phyloP scores from a whole-genome alignment of 2,329 filamentous ascomycete species.

The Xylariaceae sp. region DNA sequence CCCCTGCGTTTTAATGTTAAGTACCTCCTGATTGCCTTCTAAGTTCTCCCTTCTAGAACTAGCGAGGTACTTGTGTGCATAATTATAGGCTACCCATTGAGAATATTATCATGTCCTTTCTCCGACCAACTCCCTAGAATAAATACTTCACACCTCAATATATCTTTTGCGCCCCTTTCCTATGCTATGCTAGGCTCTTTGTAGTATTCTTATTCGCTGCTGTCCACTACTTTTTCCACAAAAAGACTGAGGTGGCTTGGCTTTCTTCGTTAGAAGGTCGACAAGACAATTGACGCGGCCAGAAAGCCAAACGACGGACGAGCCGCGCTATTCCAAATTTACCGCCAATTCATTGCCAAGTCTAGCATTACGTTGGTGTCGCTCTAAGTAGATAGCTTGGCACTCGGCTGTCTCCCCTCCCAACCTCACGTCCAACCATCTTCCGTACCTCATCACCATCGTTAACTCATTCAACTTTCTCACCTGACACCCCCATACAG shows the following conservation, averaged over 20 bases:
- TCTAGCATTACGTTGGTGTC: constrained; percentile 28
- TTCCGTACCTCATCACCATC: constrained; percentile 9
- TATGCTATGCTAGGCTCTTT: constrained; percentile 13
- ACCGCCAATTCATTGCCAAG: constrained; percentile 19
- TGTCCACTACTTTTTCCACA: too few relatives aligned
- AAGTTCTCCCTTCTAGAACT: too few relatives aligned
- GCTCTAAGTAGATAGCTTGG: constrained; percentile 19
- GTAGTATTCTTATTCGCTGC: constrained; percentile 17
- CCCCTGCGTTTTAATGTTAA: background rate
- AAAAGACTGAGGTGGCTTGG: too few relatives aligned
- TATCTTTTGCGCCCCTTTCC: constrained; percentile 7
- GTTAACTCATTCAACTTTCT: constrained; percentile 14
- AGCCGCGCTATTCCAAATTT: constrained; percentile 26
- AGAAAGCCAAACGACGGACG: constrained; percentile 4
- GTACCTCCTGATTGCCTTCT: background rate
- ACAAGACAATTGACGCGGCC: constrained; percentile 1
- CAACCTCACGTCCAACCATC: constrained; percentile 20
- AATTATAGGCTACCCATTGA: too few relatives aligned
- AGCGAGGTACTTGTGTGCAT: too few relatives aligned
- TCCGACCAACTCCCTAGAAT: too few relatives aligned
- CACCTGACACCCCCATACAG: constrained; percentile 2
- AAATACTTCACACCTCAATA: too few relatives aligned
- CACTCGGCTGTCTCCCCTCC: constrained; percentile 27
- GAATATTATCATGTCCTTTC: too few relatives aligned
- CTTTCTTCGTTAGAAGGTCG: background rate